A percentile compares a stretch with the other conserved stretches of the same genome.
These are phyloP conservation scores for Scheffersomyces stipitis DNA, from an alignment of 805 yeast genomes.

Conservation along the genomic window DNA sequence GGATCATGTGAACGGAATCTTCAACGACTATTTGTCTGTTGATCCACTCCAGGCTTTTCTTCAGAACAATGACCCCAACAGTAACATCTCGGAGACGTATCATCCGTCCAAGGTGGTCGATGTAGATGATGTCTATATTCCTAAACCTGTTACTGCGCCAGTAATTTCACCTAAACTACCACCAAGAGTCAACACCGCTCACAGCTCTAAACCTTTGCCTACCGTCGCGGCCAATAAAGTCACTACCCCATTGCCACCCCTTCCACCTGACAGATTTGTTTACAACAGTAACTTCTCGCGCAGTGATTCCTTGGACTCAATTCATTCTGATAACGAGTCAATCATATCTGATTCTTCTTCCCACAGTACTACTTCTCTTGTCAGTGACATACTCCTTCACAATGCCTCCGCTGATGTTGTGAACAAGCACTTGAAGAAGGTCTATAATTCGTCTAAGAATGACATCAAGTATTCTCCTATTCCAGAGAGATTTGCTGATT, in stretches of 20 bases:
- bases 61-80: constrained; percentile 24
- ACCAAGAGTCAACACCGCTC: constrained; percentile 25
- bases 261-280: not conserved
- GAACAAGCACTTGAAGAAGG: constrained; percentile 19
- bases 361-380: constrained; percentile 14
- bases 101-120: constrained; percentile 22
- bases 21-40: constrained; percentile 26
- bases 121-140: constrained; percentile 11
- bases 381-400: constrained; percentile 14
- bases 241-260: constrained; percentile 5
- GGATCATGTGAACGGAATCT: constrained; percentile 31
- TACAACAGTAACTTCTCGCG: not conserved
- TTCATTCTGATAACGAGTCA: constrained; percentile 9
- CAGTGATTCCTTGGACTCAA: constrained; percentile 9
- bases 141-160: constrained; percentile 3
- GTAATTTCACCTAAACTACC: constrained; percentile 34
- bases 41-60: constrained; percentile 33
- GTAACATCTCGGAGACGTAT: constrained; percentile 27
- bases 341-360: constrained; percentile 9
- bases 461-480: constrained; percentile 32
- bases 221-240: not conserved
- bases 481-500: constrained; percentile 6
- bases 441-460: constrained; percentile 37
- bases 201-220: not conserved
- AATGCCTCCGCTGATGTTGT: constrained; percentile 15